Evolutionary conservation across 2,329 filamentous ascomycete species (phyloP).

Genomic region (Colletotrichum caudatum): DNA sequence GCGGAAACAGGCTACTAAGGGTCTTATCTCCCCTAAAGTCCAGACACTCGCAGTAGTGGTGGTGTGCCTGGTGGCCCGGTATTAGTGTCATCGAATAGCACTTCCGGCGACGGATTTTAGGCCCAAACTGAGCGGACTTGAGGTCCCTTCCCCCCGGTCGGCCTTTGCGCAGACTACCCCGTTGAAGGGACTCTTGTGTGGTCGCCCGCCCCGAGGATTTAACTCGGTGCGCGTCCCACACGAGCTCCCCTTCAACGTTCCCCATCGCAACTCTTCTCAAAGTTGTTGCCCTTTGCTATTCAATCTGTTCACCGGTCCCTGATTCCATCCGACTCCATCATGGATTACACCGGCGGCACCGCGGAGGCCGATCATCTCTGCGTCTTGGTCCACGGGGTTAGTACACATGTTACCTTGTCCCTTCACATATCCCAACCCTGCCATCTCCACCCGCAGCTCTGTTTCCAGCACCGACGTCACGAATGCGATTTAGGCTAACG

Average conservation of each 20-base stretch:
- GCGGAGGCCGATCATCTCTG: slow-evolving; percentile 76
- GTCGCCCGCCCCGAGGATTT: slow-evolving; percentile 40
- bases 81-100: slow-evolving; percentile 33
- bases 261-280: slow-evolving; percentile 6
- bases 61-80: slow-evolving; percentile 8
- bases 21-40: slow-evolving; percentile 36
- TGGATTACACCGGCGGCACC: slow-evolving; percentile 65
- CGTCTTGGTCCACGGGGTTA: slow-evolving; percentile 81
- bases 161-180: slow-evolving; percentile 35
- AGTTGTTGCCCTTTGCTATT: slow-evolving; percentile 48
- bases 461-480: slow-evolving; percentile 41
- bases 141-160: slow-evolving; percentile 25
- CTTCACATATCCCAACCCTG: background rate
- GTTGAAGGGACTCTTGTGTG: slow-evolving; percentile 38
- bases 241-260: slow-evolving; percentile 25
- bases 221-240: slow-evolving; percentile 38
- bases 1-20: background rate
- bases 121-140: slow-evolving; percentile 15
- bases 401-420: slow-evolving; percentile 46
- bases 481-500: slow-evolving; percentile 45
- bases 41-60: slow-evolving; percentile 11
- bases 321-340: slow-evolving; percentile 49
- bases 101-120: background rate
- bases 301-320: slow-evolving; percentile 52
- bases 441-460: slow-evolving; percentile 12